phyloP scores from a whole-genome alignment of 345 rosid genomes.

The Citrus medica region DNA sequence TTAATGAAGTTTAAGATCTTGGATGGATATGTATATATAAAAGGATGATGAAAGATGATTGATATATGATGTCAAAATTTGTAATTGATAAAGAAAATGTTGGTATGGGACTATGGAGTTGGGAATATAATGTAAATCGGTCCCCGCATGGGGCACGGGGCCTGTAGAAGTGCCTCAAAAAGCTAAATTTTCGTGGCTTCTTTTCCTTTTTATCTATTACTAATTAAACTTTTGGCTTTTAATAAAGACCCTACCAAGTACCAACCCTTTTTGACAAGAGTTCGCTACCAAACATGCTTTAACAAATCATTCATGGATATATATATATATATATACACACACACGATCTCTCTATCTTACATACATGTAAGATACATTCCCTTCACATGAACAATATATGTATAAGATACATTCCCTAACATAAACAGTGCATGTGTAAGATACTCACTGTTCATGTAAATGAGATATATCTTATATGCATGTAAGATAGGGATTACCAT shows the following conservation, averaged over 20 bases:
- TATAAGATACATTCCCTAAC: no score
- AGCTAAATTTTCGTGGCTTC: constrained; percentile 31
- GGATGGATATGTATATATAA: no score
- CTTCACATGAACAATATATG: no score
- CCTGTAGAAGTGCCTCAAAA: constrained; percentile 34
- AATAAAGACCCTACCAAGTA: not conserved
- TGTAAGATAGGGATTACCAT: no score
- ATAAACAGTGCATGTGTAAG: no score
- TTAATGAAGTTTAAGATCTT: no score
- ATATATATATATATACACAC: not conserved
- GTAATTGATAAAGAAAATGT: not conserved
- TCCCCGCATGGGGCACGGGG: constrained; percentile 26
- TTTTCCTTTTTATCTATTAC: not conserved
- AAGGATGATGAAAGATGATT: not conserved
- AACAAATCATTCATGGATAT: not conserved
- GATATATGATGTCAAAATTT: not conserved
- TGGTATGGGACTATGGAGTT: not conserved
- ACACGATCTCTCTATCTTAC: no score
- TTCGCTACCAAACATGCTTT: constrained; percentile 8
- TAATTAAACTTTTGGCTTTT: constrained; percentile 5
- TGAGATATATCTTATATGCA: no score
- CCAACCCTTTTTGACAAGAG: not conserved
- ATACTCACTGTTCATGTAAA: no score
- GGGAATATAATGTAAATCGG: constrained; percentile 22
- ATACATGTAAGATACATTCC: no score